Percentiles rank a stretch among this genome's conserved stretches.
These are phyloP conservation scores for Claviceps sp. DNA, from an alignment of 2,329 filamentous ascomycete genomes.

Conservation along the genomic window DNA sequence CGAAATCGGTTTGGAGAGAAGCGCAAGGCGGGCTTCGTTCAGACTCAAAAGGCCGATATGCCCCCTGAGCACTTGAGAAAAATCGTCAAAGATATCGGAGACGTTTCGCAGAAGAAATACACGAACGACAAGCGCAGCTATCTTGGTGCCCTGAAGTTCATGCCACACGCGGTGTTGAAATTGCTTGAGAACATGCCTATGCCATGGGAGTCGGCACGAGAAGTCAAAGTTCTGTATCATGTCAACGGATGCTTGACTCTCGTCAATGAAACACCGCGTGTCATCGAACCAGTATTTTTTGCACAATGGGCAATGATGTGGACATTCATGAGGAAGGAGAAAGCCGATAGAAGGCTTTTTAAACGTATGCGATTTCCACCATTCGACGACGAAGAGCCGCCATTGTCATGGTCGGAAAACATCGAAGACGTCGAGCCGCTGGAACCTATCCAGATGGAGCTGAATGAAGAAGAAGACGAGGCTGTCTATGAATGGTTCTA, in stretches of 20 bases:
- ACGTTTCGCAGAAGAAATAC: conserved; percentile 99
- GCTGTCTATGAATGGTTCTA: conserved; percentile 97
- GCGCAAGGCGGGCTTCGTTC: conserved; percentile 88
- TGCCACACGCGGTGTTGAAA: conserved; percentile 97
- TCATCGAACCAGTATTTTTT: conserved; percentile 95
- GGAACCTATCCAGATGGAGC: conserved; percentile 96
- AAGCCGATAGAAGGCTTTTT: conserved; percentile 89
- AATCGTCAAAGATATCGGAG: conserved; percentile 95
- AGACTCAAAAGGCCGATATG: conserved; percentile 98
- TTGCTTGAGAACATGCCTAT: conserved; percentile 98
- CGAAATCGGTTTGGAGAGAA: conserved; percentile 93
- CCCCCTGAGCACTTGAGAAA: conserved; percentile 96
- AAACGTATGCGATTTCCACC: conserved; percentile 98
- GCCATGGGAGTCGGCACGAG: conserved; percentile 93
- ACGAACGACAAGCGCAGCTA: conserved; percentile 98
- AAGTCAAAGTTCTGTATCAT: conserved; percentile 97
- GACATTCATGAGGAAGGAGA: conserved; percentile 95
- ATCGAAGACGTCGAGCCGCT: conserved; percentile 96
- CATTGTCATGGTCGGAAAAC: conserved; percentile 95
- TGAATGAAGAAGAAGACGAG: conserved; percentile 84
- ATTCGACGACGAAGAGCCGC: conserved; percentile 96
- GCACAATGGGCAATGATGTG: conserved; percentile 99
- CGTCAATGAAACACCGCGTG: conserved; percentile 90
- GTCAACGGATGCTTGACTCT: conserved; percentile 94
- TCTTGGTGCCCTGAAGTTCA: conserved; percentile 93